phyloP scores from a whole-genome alignment of 345 rosid species.

The Microcos paniculata region DNA sequence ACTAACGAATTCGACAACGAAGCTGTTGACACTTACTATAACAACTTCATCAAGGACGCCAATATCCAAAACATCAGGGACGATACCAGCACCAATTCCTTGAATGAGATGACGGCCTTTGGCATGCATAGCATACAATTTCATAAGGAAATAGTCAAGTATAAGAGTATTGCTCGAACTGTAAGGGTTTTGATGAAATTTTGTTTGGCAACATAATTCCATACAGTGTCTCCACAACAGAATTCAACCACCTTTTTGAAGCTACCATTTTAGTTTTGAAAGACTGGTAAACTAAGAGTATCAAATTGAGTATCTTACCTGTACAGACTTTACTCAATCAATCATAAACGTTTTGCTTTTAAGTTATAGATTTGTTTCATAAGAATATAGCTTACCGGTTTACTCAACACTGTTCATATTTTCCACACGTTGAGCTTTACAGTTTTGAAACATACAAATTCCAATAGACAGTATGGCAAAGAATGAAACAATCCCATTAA shows the following conservation, averaged over 20 bases:
- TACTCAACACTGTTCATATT: no score
- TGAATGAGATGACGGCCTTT: constrained; percentile 53
- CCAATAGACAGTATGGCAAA: neutral
- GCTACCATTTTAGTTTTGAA: neutral
- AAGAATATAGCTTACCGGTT: no score
- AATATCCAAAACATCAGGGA: constrained; percentile 43
- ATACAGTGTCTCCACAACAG: neutral
- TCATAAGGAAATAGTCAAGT: neutral
- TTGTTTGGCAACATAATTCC: neutral
- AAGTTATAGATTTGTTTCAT: no score
- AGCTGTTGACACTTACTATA: constrained; percentile 29
- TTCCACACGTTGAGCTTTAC: no score
- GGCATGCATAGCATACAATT: neutral
- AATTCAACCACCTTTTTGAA: neutral
- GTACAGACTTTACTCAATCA: no score
- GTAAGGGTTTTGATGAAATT: neutral
- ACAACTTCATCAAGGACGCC: constrained; percentile 53
- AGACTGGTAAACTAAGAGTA: no score
- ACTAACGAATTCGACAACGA: neutral
- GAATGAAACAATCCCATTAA: neutral
- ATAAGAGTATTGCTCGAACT: neutral
- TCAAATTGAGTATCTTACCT: no score
- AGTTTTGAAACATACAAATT: neutral
- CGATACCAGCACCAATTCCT: constrained; percentile 60
- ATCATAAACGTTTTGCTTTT: no score